phyloP scores from a whole-genome alignment of 768 basidiomycete species.

The Lactarius pseudohatsudake region DNA sequence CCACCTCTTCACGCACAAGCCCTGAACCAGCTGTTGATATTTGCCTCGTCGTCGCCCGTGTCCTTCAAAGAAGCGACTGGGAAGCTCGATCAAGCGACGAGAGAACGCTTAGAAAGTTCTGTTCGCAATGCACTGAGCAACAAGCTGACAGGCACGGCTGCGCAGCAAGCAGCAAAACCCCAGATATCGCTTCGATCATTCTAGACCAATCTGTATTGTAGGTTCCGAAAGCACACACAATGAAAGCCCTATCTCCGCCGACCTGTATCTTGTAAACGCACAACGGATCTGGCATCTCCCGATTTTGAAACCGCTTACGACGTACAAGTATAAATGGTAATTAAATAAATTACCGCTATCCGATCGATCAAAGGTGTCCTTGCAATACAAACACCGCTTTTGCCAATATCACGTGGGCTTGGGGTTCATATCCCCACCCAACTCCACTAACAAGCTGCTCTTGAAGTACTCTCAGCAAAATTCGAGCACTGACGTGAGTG shows the following conservation, averaged over 20 bases:
- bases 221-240: slow-evolving; percentile 9
- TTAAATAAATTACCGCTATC: background rate
- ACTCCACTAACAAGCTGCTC: background rate
- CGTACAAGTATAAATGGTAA: background rate
- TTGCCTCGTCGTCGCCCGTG: slow-evolving; percentile 28
- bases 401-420: background rate
- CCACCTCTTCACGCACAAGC: slow-evolving; percentile 29
- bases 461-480: background rate
- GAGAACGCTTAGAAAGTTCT: slow-evolving; percentile 25
- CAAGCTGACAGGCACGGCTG: slow-evolving; percentile 7
- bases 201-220: slow-evolving; percentile 11
- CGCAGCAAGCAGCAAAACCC: slow-evolving; percentile 22
- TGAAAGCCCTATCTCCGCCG: background rate
- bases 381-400: background rate
- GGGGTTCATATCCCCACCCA: background rate
- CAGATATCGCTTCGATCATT: slow-evolving; percentile 31
- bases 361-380: background rate
- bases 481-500: background rate
- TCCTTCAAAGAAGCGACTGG: slow-evolving; percentile 29
- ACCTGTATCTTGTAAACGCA: slow-evolving; percentile 6
- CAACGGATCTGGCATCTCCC: background rate
- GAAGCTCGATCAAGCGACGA: slow-evolving; percentile 24
- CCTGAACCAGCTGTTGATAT: slow-evolving; percentile 25
- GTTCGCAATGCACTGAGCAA: slow-evolving; percentile 26
- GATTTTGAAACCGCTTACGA: slow-evolving; percentile 7